Evolutionary conservation across 2,329 filamentous ascomycete species (phyloP).

Genomic region (Macrophomina phaseolina): DNA sequence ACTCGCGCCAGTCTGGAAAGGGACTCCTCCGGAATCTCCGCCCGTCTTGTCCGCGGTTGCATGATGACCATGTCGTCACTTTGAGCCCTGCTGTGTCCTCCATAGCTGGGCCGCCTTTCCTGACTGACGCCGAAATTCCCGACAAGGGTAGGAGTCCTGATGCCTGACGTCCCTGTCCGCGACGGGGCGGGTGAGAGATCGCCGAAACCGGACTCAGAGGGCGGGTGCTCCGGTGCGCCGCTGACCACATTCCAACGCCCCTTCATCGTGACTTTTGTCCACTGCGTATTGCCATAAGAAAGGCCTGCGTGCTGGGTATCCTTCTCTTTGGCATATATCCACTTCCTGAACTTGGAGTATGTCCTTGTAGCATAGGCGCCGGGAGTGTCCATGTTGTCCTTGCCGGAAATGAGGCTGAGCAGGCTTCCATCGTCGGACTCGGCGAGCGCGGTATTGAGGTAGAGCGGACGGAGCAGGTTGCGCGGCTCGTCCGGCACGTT

Average conservation of each 20-base stretch:
- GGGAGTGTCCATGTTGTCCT: constrained; percentile 28
- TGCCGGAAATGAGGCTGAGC: constrained; percentile 32
- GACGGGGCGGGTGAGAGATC: neutral
- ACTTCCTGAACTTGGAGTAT: constrained; percentile 37
- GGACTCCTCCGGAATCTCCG: neutral
- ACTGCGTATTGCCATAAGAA: constrained; percentile 36
- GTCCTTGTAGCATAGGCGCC: constrained; percentile 32
- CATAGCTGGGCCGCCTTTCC: neutral
- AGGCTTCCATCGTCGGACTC: constrained; percentile 29
- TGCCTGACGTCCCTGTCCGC: neutral
- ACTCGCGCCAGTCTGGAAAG: neutral
- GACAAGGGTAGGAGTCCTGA: neutral
- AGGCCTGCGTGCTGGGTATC: constrained; percentile 30
- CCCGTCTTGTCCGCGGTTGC: neutral
- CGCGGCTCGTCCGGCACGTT: constrained; percentile 27
- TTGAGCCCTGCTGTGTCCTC: neutral
- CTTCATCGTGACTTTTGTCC: constrained; percentile 35
- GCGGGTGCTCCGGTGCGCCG: constrained; percentile 30
- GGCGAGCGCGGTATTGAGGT: constrained; percentile 37
- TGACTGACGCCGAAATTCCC: neutral
- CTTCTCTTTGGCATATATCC: constrained; percentile 32
- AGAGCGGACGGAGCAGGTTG: constrained; percentile 29
- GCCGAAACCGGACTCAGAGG: neutral
- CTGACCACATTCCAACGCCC: constrained; percentile 39
- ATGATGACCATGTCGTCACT: constrained; percentile 2